Percentiles rank a stretch among this genome's conserved stretches.
Evolutionary conservation across 2,329 filamentous ascomycete genomes (phyloP).

Genomic region (Trichophyton mentagrophytes): DNA sequence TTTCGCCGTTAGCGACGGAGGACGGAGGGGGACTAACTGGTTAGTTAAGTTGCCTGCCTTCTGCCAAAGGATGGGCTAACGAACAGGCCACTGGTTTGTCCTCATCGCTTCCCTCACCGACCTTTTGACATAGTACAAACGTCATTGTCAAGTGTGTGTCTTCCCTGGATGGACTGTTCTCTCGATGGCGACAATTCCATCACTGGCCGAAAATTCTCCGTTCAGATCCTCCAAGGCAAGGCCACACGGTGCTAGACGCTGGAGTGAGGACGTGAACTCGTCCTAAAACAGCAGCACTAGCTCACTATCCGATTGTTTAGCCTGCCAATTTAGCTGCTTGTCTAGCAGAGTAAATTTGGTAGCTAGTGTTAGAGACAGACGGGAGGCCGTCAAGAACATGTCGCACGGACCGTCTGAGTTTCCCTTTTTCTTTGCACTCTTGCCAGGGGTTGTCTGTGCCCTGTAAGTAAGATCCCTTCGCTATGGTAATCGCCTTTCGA

Average conservation of each 20-base stretch:
- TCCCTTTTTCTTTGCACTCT: background rate
- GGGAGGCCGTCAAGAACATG: background rate
- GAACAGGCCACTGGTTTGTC: background rate
- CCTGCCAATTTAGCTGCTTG: background rate
- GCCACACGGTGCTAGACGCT: too few relatives aligned
- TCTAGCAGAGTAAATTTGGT: background rate
- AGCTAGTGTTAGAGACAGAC: background rate
- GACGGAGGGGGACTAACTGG: too few relatives aligned
- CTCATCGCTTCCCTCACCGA: background rate
- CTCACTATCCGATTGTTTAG: too few relatives aligned
- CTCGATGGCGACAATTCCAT: background rate
- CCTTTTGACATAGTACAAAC: too few relatives aligned
- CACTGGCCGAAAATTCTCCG: too few relatives aligned
- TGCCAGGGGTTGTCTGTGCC: background rate
- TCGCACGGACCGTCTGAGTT: conserved; percentile 1
- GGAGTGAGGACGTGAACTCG: too few relatives aligned
- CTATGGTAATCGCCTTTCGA: background rate
- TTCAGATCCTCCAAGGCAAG: too few relatives aligned
- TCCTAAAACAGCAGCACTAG: too few relatives aligned
- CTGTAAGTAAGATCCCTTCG: background rate
- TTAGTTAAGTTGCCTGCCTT: too few relatives aligned
- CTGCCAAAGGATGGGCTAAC: background rate
- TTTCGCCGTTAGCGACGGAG: background rate
- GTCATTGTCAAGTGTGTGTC: too few relatives aligned
- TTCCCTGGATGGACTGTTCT: background rate